Percentiles rank a stretch among this genome's conserved stretches.
Conservation (phyloP, 179 eudicot species). For the Beta corolliflora region DNA sequence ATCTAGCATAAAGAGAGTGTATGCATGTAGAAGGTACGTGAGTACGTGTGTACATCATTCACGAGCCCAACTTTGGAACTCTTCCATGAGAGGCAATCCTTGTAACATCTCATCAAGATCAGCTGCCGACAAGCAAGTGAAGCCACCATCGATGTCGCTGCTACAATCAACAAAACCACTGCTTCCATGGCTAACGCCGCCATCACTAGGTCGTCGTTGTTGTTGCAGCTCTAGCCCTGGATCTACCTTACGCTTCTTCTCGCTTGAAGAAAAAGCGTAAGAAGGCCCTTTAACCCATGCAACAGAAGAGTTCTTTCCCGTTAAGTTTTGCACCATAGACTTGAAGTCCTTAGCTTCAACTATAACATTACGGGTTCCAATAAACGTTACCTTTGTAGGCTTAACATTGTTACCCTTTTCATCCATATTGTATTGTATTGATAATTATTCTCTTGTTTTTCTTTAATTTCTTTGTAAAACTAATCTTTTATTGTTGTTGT, state of each 20-base stretch:
- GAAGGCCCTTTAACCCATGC: slow-evolving; percentile 6
- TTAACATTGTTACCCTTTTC: neutral
- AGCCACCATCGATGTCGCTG: neutral
- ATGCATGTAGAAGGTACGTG: neutral
- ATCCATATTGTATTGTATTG: neutral
- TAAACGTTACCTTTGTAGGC: slow-evolving; percentile 39
- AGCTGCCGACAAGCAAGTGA: neutral
- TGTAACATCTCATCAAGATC: slow-evolving; percentile 23
- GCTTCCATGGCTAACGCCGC: neutral
- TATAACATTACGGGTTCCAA: slow-evolving; percentile 40
- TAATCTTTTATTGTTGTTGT: neutral
- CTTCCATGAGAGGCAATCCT: slow-evolving; percentile 21
- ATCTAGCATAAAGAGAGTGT: no score
- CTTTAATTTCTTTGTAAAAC: no score
- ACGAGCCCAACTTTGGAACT: slow-evolving; percentile 12
- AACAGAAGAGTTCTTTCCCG: slow-evolving; percentile 42
- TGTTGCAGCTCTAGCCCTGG: neutral
- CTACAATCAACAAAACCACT: neutral
- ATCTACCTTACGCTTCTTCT: neutral
- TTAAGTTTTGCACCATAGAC: slow-evolving; percentile 55
- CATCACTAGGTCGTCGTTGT: neutral
- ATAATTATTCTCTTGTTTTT: no score
- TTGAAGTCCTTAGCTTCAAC: slow-evolving; percentile 53
- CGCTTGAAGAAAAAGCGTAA: neutral
- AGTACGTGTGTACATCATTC: neutral